Evolutionary conservation across 139 green algal genomes (phyloP).

Genomic region (Eudorina sp.): DNA sequence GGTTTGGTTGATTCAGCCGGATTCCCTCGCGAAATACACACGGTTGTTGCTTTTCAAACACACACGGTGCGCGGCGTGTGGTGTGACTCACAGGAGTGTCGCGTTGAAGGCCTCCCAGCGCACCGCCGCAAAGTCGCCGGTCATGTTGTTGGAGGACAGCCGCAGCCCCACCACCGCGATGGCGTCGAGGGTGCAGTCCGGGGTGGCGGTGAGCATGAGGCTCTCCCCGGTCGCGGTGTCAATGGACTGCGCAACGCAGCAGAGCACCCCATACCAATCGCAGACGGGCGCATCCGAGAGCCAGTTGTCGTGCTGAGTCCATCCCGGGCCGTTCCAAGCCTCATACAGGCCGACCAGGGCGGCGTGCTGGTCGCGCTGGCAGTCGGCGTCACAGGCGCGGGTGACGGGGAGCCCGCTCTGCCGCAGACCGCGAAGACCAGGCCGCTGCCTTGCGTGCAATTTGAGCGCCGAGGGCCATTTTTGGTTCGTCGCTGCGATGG

Average conservation of each 20-base stretch:
- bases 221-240: background rate
- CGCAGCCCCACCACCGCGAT: background rate
- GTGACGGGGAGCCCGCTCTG: background rate
- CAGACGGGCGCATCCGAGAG: background rate
- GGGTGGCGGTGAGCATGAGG: background rate
- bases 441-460: background rate
- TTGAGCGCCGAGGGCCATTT: background rate
- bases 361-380: background rate
- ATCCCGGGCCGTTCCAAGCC: background rate
- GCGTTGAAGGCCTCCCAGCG: background rate
- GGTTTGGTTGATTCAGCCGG: background rate
- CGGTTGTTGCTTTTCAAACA: background rate
- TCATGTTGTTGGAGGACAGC: conserved; percentile 35
- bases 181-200: background rate
- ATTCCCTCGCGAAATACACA: background rate
- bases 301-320: background rate
- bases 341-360: background rate
- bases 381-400: background rate
- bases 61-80: background rate
- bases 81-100: conserved; percentile 22
- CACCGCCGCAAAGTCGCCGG: background rate
- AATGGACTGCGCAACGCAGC: background rate
- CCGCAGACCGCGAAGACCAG: background rate
- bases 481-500: too few relatives aligned
- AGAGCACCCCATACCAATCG: background rate